Conservation (phyloP, 192 early-diverging fungal genomes). For the Lobosporangium transversale region DNA sequence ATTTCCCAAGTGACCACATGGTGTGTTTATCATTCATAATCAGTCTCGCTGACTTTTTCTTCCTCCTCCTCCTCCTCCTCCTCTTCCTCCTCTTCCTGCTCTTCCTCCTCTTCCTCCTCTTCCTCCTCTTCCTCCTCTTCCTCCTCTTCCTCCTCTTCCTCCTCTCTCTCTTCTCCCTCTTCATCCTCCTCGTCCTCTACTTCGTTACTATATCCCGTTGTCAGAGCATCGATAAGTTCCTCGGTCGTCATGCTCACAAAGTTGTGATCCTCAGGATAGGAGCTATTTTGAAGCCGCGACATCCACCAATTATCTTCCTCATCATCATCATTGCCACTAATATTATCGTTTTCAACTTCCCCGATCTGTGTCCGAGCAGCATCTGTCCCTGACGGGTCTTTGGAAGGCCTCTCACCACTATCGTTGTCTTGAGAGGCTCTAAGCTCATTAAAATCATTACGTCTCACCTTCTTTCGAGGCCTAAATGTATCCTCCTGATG, state of each 20-base stretch:
- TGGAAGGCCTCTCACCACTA: not conserved
- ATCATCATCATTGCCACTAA: constrained; percentile 1
- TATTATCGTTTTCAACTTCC: not conserved
- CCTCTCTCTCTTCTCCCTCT: constrained; percentile 16
- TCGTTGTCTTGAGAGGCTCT: not conserved
- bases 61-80: too few relatives aligned
- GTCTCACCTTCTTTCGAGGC: not conserved
- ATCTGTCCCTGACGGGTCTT: too few relatives aligned
- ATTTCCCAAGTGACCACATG: too few relatives aligned
- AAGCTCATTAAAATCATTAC: too few relatives aligned
- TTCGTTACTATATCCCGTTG: constrained; percentile 39
- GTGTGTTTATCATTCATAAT: too few relatives aligned
- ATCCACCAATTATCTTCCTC: constrained; percentile 43
- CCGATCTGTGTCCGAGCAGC: not conserved
- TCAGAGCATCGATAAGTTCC: constrained; percentile 40
- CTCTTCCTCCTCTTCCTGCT: too few relatives aligned
- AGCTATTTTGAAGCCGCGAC: constrained; percentile 40
- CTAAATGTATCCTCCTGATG: not conserved
- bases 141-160: not conserved
- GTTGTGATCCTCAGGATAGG: constrained; percentile 39
- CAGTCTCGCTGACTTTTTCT: too few relatives aligned
- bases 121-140: too few relatives aligned
- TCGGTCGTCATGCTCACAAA: constrained; percentile 50
- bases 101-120: too few relatives aligned
- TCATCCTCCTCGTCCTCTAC: constrained; percentile 41